Evolutionary conservation across 1,284 basidiomycete genomes (phyloP), one percentile per base, ranked within the genome.

Genomic region (Austroboletus novae-zelandiae): DNA sequence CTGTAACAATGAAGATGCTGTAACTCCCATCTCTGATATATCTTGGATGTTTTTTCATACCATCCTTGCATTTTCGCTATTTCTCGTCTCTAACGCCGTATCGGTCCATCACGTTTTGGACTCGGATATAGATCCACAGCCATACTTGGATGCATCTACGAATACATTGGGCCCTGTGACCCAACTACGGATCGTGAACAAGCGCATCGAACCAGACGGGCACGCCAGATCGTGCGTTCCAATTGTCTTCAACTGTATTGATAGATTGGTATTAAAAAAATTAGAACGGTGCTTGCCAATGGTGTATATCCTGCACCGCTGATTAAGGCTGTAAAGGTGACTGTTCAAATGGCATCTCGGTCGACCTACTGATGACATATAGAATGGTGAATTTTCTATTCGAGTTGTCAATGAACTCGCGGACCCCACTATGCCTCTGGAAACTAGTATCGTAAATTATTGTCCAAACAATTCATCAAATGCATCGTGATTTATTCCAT

Each of bases 391-490:
- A 5, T 55, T 62, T 27, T 18, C 40, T 17, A 45, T 60, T 5
- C 43, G 57, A 5, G 66, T 71, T 15, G 51, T 46, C 15, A 60
- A 71, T 47, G 15, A 58, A 30, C 58, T 71, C n/a, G 56, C 50
- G 0, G 60, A 71, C 42, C 40, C 45, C 2, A 55, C 54, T 5
- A 65, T 68, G 59, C 50, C 61, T 29, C 51, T 58, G 43, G 57
- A 53, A 11, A 71, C 70, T n/a, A 64, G 57, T 4, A 53, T 71
- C 11, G 67, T 64, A 47, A 45, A 58, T 43, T 39, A 13, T 20
- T 13, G 13, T 14, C 2, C 15, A 18, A 13, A 9, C 5, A 23
- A 3, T 9, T 36, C 15, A 9, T 8, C 9, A 14, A 3, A 11
- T 3, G 10, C 9, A 11, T 5, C 10, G 68, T 10, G 45, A 11